Evolutionary conservation across 2,329 filamentous ascomycete species (phyloP).

Genomic region (Amylocarpus encephaloides): DNA sequence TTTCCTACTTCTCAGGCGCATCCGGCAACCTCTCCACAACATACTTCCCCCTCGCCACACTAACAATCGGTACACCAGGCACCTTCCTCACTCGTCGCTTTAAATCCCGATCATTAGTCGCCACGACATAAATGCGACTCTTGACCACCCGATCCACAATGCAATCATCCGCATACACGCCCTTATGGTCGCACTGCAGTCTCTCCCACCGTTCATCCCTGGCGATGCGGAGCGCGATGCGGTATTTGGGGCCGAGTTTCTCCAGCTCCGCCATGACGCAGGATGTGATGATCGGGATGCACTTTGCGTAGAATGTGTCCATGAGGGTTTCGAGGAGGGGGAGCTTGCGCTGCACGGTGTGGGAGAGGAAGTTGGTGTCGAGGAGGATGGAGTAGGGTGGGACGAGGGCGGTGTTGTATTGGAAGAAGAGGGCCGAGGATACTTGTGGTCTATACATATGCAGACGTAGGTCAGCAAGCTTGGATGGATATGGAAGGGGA

Average conservation of each 20-base stretch:
- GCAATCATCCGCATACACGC: constrained; percentile 82
- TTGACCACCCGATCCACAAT: constrained; percentile 67
- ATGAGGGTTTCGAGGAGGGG: constrained; percentile 84
- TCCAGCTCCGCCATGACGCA: constrained; percentile 82
- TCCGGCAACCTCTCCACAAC: constrained; percentile 87
- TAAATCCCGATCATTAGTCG: constrained; percentile 70
- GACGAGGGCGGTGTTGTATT: constrained; percentile 78
- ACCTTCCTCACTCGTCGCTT: constrained; percentile 71
- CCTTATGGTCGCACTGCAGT: constrained; percentile 84
- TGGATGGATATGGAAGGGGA: background rate
- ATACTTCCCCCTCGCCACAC: constrained; percentile 83
- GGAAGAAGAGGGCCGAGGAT: constrained; percentile 79
- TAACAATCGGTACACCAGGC: constrained; percentile 63
- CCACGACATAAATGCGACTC: constrained; percentile 72
- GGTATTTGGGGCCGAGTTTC: constrained; percentile 82
- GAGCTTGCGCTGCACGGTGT: constrained; percentile 86
- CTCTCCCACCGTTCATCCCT: constrained; percentile 84
- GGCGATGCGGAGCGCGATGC: constrained; percentile 78
- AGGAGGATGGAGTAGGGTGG: constrained; percentile 71
- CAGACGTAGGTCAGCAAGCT: background rate
- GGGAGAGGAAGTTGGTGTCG: constrained; percentile 86
- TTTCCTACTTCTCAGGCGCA: constrained; percentile 52
- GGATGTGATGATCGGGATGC: constrained; percentile 78
- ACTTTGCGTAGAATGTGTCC: constrained; percentile 90
- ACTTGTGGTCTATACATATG: constrained; percentile 56